These are phyloP conservation scores for Myriosclerotinia scirpicola DNA, from an alignment of 2,329 filamentous ascomycete genomes.

Conservation along the genomic window DNA sequence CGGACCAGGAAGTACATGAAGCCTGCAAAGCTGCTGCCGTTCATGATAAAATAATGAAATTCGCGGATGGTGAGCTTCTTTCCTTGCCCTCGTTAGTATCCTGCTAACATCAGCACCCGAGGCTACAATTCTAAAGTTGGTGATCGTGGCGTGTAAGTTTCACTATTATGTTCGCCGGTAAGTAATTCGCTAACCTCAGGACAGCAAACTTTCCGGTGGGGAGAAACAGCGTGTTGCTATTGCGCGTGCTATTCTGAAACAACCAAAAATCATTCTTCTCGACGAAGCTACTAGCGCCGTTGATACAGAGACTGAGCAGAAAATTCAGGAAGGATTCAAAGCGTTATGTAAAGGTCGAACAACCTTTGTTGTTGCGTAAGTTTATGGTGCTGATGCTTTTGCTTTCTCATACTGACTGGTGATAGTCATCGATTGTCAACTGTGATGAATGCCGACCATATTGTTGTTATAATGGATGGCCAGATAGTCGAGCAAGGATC, in stretches of 20 bases:
- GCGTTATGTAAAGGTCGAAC: slow-evolving; percentile 53
- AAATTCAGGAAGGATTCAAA: slow-evolving; percentile 67
- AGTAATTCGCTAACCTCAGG: slow-evolving; percentile 54
- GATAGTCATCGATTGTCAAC: slow-evolving; percentile 52
- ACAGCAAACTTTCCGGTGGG: slow-evolving; percentile 81
- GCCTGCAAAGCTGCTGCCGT: slow-evolving; percentile 59
- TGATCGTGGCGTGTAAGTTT: slow-evolving; percentile 51
- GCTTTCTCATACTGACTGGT: slow-evolving; percentile 25
- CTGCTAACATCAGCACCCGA: slow-evolving; percentile 21
- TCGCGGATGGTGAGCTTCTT: slow-evolving; percentile 56
- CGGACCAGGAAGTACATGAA: slow-evolving; percentile 41
- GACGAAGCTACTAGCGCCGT: slow-evolving; percentile 94
- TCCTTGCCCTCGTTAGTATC: not conserved
- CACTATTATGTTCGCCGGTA: not conserved
- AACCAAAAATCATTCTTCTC: slow-evolving; percentile 87
- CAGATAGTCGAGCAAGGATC: slow-evolving; percentile 52
- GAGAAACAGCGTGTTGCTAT: slow-evolving; percentile 87
- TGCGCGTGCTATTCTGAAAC: slow-evolving; percentile 85
- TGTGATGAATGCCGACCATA: slow-evolving; percentile 53
- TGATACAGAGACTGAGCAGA: slow-evolving; percentile 90
- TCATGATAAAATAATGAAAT: slow-evolving; percentile 55
- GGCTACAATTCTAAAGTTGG: slow-evolving; percentile 50
- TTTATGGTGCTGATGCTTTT: slow-evolving; percentile 5
- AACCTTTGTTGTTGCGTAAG: slow-evolving; percentile 45
- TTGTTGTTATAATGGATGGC: slow-evolving; percentile 54